Conservation (phyloP, 2,329 filamentous ascomycete species). For the Lecanicillium sp. region DNA sequence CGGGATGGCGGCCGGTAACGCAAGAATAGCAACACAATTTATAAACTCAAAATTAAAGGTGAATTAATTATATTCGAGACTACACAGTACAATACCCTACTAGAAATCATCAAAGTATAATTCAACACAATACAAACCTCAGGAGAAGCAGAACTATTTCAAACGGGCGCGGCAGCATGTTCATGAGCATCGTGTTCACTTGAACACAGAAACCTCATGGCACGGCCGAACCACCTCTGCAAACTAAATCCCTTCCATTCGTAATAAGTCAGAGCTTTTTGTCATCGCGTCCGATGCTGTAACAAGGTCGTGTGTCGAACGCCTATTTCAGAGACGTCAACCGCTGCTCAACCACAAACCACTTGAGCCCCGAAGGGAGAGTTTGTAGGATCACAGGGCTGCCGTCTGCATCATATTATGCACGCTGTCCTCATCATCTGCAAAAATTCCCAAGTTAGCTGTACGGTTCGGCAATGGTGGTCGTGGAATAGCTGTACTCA, state of each 20-base stretch:
- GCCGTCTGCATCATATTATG: conserved; percentile 73
- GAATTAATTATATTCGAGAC: too few relatives aligned
- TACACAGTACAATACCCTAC: too few relatives aligned
- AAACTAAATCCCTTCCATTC: conserved; percentile 27
- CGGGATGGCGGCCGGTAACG: too few relatives aligned
- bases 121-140: too few relatives aligned
- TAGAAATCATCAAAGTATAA: too few relatives aligned
- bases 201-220: conserved; percentile 2
- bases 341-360: conserved; percentile 60
- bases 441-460: conserved; percentile 21
- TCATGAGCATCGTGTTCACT: not conserved
- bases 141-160: too few relatives aligned
- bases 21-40: too few relatives aligned
- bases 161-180: too few relatives aligned
- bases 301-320: conserved; percentile 99
- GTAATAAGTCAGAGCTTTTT: conserved; percentile 84
- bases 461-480: too few relatives aligned
- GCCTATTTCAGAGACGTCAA: conserved; percentile 84
- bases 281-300: conserved; percentile 87
- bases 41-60: too few relatives aligned
- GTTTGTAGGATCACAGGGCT: conserved; percentile 60
- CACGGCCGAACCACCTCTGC: not conserved
- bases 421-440: conserved; percentile 99
- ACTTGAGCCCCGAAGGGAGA: conserved; percentile 90
- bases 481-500: conserved; percentile 60